Evolutionary conservation across 352 stramenopile species (phyloP), one percentile per base, ranked within the genome.

Genomic region (Globisporangium alternatum): DNA sequence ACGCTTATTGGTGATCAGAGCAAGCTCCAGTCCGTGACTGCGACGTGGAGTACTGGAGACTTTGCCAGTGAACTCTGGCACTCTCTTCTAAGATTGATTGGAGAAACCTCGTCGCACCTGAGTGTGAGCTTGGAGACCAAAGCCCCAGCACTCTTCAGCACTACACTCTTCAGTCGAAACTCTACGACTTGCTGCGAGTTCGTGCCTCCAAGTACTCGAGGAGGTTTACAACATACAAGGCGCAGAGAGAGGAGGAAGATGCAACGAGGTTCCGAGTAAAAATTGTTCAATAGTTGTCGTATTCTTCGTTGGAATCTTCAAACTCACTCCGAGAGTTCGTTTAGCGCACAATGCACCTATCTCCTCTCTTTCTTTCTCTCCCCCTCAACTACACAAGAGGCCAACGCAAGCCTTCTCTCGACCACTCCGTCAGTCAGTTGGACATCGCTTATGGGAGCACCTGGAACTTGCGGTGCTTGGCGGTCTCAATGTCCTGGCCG

Each of bases 401-500:
- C 4, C 33, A 39, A 39, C 33, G 33, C 4, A 8, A 3, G 31
- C 31, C 39, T 44, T 1, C 39, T 3, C 19, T 44, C 2, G 13
- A 2, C 39, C 19, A 21, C 28, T 13, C 25, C n/a, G n/a, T 60
- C n/a, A n/a, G 17, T 43, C 51, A 28, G 25, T 22, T 30, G 15
- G 6, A 33, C 19, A 12, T n/a, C 59, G 25, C 22, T 51, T 58
- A 65, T n/a, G 47, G 58, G 0, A 81, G 66, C 31, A 77, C 71
- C 5, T 70, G 56, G 41, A 77, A 75, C 28, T 79, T 77, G 53
- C 74, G 74, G 56, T 75, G 71, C 52, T 80, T 83, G 60, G 87
- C 62, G 28, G 81, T 91, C 74, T 89, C 80, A 39, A 84, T 56
- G 52, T 79, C 68, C 67, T 81, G 74, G 15, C 75, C 72, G 65